Evolutionary conservation across 352 stramenopile genomes (phyloP).

Genomic region (Globisporangium yorkense): DNA sequence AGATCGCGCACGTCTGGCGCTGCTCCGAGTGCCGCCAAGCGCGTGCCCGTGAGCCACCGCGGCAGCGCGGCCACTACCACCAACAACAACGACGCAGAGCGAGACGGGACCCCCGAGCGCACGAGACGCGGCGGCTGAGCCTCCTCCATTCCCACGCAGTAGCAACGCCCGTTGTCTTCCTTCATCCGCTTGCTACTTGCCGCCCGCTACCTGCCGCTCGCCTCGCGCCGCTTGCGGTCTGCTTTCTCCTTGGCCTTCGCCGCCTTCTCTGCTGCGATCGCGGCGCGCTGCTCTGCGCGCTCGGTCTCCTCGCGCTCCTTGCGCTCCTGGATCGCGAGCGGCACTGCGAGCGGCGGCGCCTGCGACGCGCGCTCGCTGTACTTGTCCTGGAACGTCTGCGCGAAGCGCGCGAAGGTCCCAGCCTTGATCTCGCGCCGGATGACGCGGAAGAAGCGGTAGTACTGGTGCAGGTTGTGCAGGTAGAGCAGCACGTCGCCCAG

Average conservation of each 20-base stretch:
- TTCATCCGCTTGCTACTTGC: not conserved
- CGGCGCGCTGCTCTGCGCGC: too few relatives aligned
- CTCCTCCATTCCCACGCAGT: not conserved
- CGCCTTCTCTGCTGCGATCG: too few relatives aligned
- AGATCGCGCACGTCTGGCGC: not conserved
- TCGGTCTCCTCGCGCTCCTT: constrained; percentile 37
- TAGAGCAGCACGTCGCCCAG: constrained; percentile 89
- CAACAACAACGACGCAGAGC: constrained; percentile 26
- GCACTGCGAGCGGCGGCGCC: constrained; percentile 38
- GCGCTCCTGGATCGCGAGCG: constrained; percentile 46
- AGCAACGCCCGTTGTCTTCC: not conserved
- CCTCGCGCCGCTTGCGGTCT: not conserved
- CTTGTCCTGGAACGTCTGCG: constrained; percentile 28
- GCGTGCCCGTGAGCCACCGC: constrained; percentile 5
- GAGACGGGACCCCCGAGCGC: constrained; percentile 16
- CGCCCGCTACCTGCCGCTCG: not conserved
- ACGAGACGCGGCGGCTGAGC: constrained; percentile 7
- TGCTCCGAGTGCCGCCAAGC: not conserved
- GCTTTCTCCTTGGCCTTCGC: constrained; percentile 12
- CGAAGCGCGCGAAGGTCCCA: constrained; percentile 22
- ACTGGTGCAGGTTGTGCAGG: constrained; percentile 76
- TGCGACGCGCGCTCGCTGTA: constrained; percentile 43
- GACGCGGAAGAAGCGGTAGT: constrained; percentile 1
- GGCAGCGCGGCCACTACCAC: constrained; percentile 13
- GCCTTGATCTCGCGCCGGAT: not conserved